These are phyloP conservation scores for Sporisorium sorghi DNA, from an alignment of 1,284 basidiomycete species.

Conservation along the genomic window DNA sequence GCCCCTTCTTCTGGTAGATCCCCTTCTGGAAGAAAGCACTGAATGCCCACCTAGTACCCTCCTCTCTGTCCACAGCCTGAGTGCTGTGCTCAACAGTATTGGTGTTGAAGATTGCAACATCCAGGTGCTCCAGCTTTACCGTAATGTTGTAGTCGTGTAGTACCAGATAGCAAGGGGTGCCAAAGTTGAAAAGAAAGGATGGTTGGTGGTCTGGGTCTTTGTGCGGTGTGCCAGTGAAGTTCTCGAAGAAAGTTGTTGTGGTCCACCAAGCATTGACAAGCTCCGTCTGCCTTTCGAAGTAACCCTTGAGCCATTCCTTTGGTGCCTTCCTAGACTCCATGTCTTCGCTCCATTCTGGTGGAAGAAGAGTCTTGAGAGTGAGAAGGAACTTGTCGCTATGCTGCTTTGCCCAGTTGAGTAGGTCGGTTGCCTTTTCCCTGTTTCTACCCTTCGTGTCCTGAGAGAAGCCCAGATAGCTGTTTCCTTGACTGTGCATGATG, in stretches of 20 bases:
- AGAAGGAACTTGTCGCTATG: neutral
- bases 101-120: slow-evolving; percentile 12
- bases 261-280: slow-evolving; percentile 1
- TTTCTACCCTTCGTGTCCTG: neutral
- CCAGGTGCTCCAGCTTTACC: slow-evolving; percentile 1
- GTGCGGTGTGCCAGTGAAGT: neutral
- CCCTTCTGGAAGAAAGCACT: slow-evolving; percentile 7
- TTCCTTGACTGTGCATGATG: neutral
- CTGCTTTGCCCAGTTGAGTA: neutral
- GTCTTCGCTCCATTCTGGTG: neutral
- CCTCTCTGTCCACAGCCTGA: neutral
- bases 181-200: slow-evolving; percentile 17
- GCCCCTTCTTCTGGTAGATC: neutral
- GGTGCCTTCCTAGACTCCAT: neutral
- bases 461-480: neutral
- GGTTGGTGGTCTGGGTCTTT: slow-evolving; percentile 1
- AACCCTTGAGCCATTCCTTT: neutral
- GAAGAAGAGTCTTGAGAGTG: neutral
- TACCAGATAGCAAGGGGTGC: neutral
- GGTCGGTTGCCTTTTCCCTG: neutral
- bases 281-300: neutral
- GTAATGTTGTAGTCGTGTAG: slow-evolving; percentile 11
- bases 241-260: slow-evolving; percentile 6
- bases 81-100: neutral
- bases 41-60: slow-evolving; percentile 11